Conservation (phyloP, 192 early-diverging fungal species). For the Entophlyctis helioformis region DNA sequence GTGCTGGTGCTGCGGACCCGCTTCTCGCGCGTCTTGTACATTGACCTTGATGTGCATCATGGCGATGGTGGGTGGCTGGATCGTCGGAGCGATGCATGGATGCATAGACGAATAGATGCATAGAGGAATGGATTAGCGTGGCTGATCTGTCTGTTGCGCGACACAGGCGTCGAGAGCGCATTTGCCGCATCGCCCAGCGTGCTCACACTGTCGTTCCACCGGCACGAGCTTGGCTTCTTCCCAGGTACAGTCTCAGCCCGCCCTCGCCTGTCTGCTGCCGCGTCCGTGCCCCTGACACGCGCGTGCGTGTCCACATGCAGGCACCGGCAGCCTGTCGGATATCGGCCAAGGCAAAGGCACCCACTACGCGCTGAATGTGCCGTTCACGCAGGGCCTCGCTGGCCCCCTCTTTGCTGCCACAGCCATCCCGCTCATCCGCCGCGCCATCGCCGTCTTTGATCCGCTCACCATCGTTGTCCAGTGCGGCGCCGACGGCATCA, state of each 20-base stretch:
- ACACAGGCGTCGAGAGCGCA: constrained; percentile 70
- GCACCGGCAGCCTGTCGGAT: constrained; percentile 45
- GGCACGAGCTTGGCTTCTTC: constrained; percentile 83
- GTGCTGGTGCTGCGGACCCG: constrained; percentile 7
- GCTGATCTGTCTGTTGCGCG: too few relatives aligned
- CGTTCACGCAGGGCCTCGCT: constrained; percentile 23
- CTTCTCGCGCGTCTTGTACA: constrained; percentile 66
- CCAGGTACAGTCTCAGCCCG: too few relatives aligned
- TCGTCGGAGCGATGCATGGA: too few relatives aligned
- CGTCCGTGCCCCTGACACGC: too few relatives aligned
- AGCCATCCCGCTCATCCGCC: constrained; percentile 40
- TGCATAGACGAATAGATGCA: too few relatives aligned
- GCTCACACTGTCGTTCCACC: constrained; percentile 96
- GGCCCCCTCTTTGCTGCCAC: neutral
- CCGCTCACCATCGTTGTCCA: constrained; percentile 85
- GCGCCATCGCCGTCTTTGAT: constrained; percentile 67
- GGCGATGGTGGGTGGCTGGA: constrained; percentile 80
- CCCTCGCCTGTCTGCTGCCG: too few relatives aligned
- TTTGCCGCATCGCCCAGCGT: constrained; percentile 84
- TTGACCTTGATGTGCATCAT: constrained; percentile 97
- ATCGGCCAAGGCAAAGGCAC: constrained; percentile 85
- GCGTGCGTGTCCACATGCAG: neutral
- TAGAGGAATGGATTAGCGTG: too few relatives aligned
- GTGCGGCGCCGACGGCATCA: constrained; percentile 83
- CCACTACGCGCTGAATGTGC: constrained; percentile 88